Base-by-base conservation (phyloP, 2,329 filamentous ascomycete species). In the Coniella lustricola region DNA sequence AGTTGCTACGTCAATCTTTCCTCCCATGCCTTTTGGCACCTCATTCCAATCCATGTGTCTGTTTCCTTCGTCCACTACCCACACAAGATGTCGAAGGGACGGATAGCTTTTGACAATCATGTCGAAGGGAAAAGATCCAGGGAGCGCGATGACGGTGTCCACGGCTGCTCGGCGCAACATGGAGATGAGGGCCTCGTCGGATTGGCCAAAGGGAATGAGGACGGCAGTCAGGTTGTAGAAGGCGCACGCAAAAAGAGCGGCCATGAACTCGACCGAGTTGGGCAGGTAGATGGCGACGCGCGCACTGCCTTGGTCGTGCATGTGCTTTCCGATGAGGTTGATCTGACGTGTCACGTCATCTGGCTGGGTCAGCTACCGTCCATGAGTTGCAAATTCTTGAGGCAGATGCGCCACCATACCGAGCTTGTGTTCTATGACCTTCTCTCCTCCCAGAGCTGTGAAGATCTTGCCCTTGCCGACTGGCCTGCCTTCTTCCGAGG, bases 21-120 rank as follows among this genome's bases (percentile, higher is more conserved):
- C 79, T 14, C 84, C 84, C 49, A 84, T 83, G 44, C 86, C 85
- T 60, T 85, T 79, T 10, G 90, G 90, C 2, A 90, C 80, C 62
- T 91, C 87, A 58, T 88, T 90, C 90, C 91, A 98, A 67, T 95
- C 90, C 76, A 98, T 85, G 63, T 97, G 91, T 57, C 82, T 81
- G 70, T 84, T 96, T 36, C 89, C 89, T 60, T 89, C 80, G 59
- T 96, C 91, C 4, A 94, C 89, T 12, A 96, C 90, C 88, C 90
- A 97, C 57, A 96, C 79, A 29, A 95, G 75, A 57, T 90, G 81
- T 53, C 82, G 83, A 39, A 98, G 75, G 33, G 77, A 75, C 4
- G 83, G 76, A 59, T 87, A 89, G 46, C 73, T 76, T 59, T 83
- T 79, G 45, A 82, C 76, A 12, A 95, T 77, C 33, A 77, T 70